Evolutionary conservation across 1,284 basidiomycete species (phyloP), one percentile per base, ranked within the genome.

Genomic region (Boletellus deceptivus): DNA sequence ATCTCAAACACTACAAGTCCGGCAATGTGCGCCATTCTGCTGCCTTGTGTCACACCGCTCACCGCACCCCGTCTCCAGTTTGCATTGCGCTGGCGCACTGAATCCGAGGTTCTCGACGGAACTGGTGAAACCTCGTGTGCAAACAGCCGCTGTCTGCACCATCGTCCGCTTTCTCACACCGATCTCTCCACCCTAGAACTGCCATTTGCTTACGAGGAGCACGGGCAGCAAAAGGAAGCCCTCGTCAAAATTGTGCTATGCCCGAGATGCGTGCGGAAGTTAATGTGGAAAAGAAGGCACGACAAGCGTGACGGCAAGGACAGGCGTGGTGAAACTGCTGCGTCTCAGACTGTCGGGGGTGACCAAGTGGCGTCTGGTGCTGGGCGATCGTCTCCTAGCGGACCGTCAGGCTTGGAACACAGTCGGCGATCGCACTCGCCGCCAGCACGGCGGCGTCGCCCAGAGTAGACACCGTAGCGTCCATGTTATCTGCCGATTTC

Each of bases 1-100:
- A 97, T 70, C 73, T 97, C 55, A 96, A 96, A 71, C 93, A 96
- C 66, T 96, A 89, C 77, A 95, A 93, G 72, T 86, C 88, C 0
- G 90, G 91, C n/a, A 86, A 88, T 53, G 90, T 92, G 43, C 45
- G 75, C 61, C 43, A 9, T 24, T 1, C 8, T 10, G 43, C 48
- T 44, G 10, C 36, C 18, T 46, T 10, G 7, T n/a, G 24, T 25
- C 29, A 46, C 22, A 46, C 35, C 39, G 22, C 40, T 51, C 33
- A 45, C 20, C 43, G 11, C 37, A 22, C 20, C 20, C 3, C 20
- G 4, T 3, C 43, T 33, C 40, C 55, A 93, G 84, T 86, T 97
- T 64, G 84, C 93, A 0, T 74, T 97, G 5, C 84, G 94, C 5
- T 98, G 94, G 93, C 78, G 93, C 31, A 93, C 92, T 1, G 93